Evolutionary conservation across 2,329 filamentous ascomycete species (phyloP), one percentile per base, ranked within the genome.

Genomic region (Penicillium psychrosexuale): DNA sequence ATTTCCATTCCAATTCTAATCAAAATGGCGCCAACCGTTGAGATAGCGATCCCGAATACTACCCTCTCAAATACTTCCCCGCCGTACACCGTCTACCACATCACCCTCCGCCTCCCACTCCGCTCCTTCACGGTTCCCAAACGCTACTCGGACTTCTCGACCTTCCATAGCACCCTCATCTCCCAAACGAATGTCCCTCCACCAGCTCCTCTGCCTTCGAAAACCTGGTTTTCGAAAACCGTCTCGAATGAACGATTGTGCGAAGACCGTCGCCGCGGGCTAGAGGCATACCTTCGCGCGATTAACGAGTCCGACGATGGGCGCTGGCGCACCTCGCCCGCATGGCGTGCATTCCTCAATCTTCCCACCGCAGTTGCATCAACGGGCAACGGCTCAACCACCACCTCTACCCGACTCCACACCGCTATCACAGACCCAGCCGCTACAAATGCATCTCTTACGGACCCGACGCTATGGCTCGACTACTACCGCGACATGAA

Each of bases 111-210:
- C 39, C 80, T 86, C 19, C 84, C 84, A 1, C 78, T 86, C 31
- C 80, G 83, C 51, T 80, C 82, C 46, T 81, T 82, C 61, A 82
- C 78, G 40, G 71, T 85, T 52, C 77, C 77, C 43, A 87, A 87
- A 69, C 83, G 84, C 61, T 87, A 86, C 75, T 84, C 82, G 48
- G 84, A 87, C 70, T 87, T 87, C 70, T 68, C 75, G 40, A 65
- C 76, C 51, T 80, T 87, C 53, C 78, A 87, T 69, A 69, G 69
- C 3, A 70, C 76, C 2, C 75, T 87, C 7, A 72, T 73, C 33
- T 74, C 76, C 22, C 78, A 84, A 60, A 77, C 80, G 7, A 78
- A 77, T 59, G 58, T 71, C 11, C 62, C 80, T 8, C 83, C 84
- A 2, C 84, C 84, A 0, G 72, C 72, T 0, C 61, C 81, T 0